Evolutionary conservation across 2,329 filamentous ascomycete genomes (phyloP).

Genomic region (Diaporthe sp.): DNA sequence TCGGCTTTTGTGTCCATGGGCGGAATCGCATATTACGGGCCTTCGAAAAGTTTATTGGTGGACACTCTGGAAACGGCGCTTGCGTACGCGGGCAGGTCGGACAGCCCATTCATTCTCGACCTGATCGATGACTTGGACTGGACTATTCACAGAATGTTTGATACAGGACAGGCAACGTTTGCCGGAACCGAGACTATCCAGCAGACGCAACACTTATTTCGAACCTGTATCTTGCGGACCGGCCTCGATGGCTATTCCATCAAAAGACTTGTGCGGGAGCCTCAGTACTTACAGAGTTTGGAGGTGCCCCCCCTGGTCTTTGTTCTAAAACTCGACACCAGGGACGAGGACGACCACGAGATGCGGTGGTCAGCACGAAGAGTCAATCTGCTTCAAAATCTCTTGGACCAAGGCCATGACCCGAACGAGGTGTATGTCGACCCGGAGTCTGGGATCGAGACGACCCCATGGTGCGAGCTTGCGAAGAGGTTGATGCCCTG

Average conservation of each 20-base stretch:
- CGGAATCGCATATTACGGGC: constrained; percentile 4
- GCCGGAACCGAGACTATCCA: constrained; percentile 4
- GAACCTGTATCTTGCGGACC: constrained; percentile 9
- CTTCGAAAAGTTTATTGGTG: neutral
- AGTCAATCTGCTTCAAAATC: neutral
- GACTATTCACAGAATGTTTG: neutral
- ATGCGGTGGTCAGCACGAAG: constrained; percentile 10
- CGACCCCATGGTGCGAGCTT: constrained; percentile 2
- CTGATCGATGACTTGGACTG: constrained; percentile 15
- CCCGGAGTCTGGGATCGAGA: neutral
- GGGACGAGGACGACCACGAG: neutral
- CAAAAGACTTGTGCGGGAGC: neutral
- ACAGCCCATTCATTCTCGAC: neutral
- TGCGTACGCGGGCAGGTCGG: neutral
- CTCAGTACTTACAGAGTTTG: neutral
- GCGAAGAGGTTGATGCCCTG: constrained; percentile 1
- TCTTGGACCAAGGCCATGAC: neutral
- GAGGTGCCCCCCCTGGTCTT: constrained; percentile 3
- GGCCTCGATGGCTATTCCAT: neutral
- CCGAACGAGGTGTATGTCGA: neutral
- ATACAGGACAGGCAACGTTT: constrained; percentile 7
- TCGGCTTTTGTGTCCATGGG: neutral
- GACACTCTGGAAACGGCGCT: constrained; percentile 7
- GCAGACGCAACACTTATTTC: neutral
- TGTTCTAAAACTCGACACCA: neutral